These are phyloP conservation scores for Cytospora piceicola DNA, from an alignment of 2,329 filamentous ascomycete species.

Conservation along the genomic window DNA sequence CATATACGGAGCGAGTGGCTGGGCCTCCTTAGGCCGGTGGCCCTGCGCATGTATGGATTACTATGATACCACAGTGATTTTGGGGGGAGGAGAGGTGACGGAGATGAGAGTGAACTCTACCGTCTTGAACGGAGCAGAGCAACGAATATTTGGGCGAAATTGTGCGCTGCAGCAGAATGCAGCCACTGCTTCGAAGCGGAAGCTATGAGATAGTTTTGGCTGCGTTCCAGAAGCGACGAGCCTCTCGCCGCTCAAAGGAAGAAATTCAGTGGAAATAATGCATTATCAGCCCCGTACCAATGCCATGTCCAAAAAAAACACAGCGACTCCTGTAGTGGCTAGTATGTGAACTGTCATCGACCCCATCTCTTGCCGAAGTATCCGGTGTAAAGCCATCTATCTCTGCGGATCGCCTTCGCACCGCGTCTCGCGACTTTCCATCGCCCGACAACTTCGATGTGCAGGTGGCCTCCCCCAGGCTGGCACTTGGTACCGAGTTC, in stretches of 20 bases:
- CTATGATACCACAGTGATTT: slow-evolving; percentile 21
- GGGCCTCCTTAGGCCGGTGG: slow-evolving; percentile 3
- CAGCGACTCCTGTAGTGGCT: not conserved
- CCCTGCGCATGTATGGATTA: slow-evolving; percentile 15
- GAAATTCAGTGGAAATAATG: not conserved
- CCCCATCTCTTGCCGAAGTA: not conserved
- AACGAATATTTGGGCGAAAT: not conserved
- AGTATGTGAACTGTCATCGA: not conserved
- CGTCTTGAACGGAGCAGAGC: not conserved
- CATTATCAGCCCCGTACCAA: not conserved
- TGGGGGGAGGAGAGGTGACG: not conserved
- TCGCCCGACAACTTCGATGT: no score
- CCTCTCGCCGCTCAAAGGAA: not conserved
- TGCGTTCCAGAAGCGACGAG: not conserved
- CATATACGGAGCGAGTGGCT: slow-evolving; percentile 17
- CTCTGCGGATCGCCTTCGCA: not conserved
- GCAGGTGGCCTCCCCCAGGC: no score
- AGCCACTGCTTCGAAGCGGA: not conserved
- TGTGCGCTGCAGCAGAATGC: not conserved
- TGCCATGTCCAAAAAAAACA: not conserved
- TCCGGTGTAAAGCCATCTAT: not conserved
- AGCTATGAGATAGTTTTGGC: not conserved
- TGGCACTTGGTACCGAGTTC: no score
- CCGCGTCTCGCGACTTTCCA: not conserved
- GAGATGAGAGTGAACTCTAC: not conserved